Conservation (phyloP, 1,139 yeast genomes). For the Pichia sp. region DNA sequence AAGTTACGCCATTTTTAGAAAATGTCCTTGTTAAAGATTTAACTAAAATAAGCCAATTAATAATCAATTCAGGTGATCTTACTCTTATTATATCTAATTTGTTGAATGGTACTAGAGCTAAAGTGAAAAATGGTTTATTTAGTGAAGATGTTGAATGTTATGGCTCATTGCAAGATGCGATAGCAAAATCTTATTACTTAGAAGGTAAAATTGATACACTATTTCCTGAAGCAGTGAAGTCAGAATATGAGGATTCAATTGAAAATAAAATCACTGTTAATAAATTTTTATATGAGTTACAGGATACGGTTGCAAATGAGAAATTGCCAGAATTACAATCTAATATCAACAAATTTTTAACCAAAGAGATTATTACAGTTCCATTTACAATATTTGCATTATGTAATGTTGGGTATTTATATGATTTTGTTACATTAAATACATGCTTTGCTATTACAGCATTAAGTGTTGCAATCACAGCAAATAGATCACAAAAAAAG, state of each 20-base stretch:
- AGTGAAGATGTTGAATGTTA: conserved; percentile 23
- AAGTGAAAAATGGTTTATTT: conserved; percentile 20
- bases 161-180: conserved; percentile 26
- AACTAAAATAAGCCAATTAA: conserved; percentile 24
- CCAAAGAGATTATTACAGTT: conserved; percentile 22
- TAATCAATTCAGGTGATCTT: conserved; percentile 29
- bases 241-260: too few species aligned
- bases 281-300: conserved; percentile 21
- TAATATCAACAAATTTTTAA: conserved; percentile 22
- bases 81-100: conserved; percentile 25
- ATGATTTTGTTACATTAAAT: conserved; percentile 27
- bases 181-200: conserved; percentile 24
- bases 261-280: conserved; percentile 2
- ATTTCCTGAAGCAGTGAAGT: conserved; percentile 11
- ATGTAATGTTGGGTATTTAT: conserved; percentile 25
- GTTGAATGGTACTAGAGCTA: conserved; percentile 22
- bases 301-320: conserved; percentile 16
- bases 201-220: conserved; percentile 28
- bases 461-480: conserved; percentile 26
- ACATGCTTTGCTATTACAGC: conserved; percentile 26
- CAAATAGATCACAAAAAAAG: conserved; percentile 25
- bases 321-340: conserved; percentile 27
- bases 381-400: conserved; percentile 26
- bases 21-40: conserved; percentile 22
- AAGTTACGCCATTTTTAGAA: conserved; percentile 26